Percentiles rank a stretch among this genome's conserved stretches.
These are phyloP conservation scores for Diaporthe longicolla DNA, from an alignment of 2,329 filamentous ascomycete genomes.

Conservation along the genomic window DNA sequence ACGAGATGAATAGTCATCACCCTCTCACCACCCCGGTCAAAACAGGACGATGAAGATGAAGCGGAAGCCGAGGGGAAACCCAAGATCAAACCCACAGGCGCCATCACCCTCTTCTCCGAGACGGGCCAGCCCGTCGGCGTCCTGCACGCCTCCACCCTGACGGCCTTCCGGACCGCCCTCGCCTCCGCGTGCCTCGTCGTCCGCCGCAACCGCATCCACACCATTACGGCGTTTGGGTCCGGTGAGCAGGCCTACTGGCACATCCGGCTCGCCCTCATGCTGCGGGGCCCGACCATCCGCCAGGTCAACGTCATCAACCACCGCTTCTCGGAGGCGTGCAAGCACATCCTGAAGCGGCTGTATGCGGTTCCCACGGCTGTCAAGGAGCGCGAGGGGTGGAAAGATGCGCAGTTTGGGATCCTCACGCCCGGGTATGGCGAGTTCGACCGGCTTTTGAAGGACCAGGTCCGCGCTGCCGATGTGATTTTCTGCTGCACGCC, in stretches of 20 bases:
- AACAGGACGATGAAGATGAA: slow-evolving; percentile 33
- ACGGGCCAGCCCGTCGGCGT: slow-evolving; percentile 76
- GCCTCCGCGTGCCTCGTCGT: slow-evolving; percentile 76
- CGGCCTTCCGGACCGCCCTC: slow-evolving; percentile 85
- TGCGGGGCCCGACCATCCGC: slow-evolving; percentile 79
- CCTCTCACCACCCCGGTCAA: slow-evolving; percentile 59
- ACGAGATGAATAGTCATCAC: slow-evolving; percentile 67
- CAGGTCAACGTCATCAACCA: slow-evolving; percentile 89
- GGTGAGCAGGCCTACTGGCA: slow-evolving; percentile 97
- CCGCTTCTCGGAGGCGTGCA: slow-evolving; percentile 72
- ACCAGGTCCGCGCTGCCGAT: slow-evolving; percentile 79
- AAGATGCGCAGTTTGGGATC: slow-evolving; percentile 75
- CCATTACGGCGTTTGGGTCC: slow-evolving; percentile 86
- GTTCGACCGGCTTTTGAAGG: slow-evolving; percentile 75
- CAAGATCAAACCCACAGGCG: slow-evolving; percentile 70
- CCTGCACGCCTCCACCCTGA: slow-evolving; percentile 80
- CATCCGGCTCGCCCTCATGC: slow-evolving; percentile 83
- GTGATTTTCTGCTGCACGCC: slow-evolving; percentile 93
- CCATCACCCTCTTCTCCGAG: slow-evolving; percentile 77
- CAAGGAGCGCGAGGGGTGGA: slow-evolving; percentile 73
- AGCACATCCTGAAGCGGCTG: slow-evolving; percentile 64
- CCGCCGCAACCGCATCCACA: slow-evolving; percentile 78
- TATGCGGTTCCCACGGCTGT: slow-evolving; percentile 57
- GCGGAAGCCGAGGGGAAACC: slow-evolving; percentile 51
- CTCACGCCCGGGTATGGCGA: slow-evolving; percentile 80